Evolutionary conservation across 2,329 filamentous ascomycete genomes (phyloP), one percentile per base, ranked within the genome.

Genomic region (Paecilomyces fulvus): DNA sequence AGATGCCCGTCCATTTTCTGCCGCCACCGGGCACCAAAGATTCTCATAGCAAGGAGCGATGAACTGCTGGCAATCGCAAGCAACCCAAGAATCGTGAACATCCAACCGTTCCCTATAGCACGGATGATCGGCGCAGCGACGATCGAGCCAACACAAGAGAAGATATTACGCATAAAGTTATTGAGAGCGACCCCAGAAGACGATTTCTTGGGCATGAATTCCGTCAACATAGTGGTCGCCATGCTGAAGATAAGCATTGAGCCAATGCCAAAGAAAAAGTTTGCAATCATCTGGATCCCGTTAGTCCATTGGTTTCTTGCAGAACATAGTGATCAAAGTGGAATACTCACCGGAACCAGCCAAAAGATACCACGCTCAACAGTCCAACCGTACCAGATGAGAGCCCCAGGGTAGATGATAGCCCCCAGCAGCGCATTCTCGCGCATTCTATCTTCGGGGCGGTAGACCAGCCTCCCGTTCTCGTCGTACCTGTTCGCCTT

Each of bases 361-460:
- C 85, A 89, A 57, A 82, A 78, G 3, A 89, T 73, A 1, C 85
- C 77, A 58, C 83, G 80, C 48, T 85, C 74, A 0, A 82, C 79
- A 0, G 84, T 81, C 89, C 90, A 95, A 3, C 90, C 90, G 67
- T 89, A 94, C 77, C 85, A 85, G 28, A 94, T 76, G 58, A 94
- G 70, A 0, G 85, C 85, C 0, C 78, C 77, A 0, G 90, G 90
- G 63, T 88, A 92, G 50, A 92, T 63, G 3, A 84, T 76, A 0
- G 85, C 85, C 2, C 86, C 87, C 0, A 92, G 71, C 86, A 86
- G 92, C 2, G 87, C 87, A 67, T 95, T 94, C 67, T 92, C 87
- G 49, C 85, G 79, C 83, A 94, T 89, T 11, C 90, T 82, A 69
- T 95, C 90, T 72, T 94, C 90, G 0, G 90, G 90, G 1, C 83